These are phyloP conservation scores for Sonneratia caseolaris DNA, from an alignment of 345 rosid species.

Conservation along the genomic window DNA sequence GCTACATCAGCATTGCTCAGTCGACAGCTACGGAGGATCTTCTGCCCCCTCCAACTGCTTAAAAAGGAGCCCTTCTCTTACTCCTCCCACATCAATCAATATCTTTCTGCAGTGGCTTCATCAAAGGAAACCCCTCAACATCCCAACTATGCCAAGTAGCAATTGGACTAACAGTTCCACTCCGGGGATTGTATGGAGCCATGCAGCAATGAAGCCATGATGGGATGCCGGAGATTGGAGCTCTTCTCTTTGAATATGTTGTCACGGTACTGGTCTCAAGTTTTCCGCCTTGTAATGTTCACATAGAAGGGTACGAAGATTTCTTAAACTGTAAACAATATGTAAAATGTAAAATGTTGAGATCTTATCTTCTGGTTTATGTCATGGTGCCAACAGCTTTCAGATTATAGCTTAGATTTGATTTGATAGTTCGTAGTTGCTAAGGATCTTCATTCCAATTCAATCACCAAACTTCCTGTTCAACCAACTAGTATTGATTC, in stretches of 20 bases:
- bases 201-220: slow-evolving; percentile 49
- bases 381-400: too few relatives aligned
- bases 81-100: slow-evolving; percentile 36
- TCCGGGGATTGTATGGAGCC: slow-evolving; percentile 76
- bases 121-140: slow-evolving; percentile 80
- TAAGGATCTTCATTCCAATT: too few relatives aligned
- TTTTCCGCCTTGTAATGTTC: slow-evolving; percentile 3
- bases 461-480: too few relatives aligned
- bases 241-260: neutral
- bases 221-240: slow-evolving; percentile 29
- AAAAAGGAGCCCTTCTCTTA: slow-evolving; percentile 50
- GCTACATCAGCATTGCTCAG: neutral
- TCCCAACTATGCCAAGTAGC: slow-evolving; percentile 23
- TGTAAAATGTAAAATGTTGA: too few relatives aligned
- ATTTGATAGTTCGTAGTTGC: too few relatives aligned
- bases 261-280: slow-evolving; percentile 3
- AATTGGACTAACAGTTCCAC: slow-evolving; percentile 41
- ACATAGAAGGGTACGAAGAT: neutral
- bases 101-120: slow-evolving; percentile 34
- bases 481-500: too few relatives aligned
- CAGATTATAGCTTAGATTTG: too few relatives aligned
- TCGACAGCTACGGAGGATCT: slow-evolving; percentile 78
- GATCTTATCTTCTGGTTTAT: too few relatives aligned
- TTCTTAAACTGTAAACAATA: too few relatives aligned
- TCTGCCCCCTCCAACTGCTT: slow-evolving; percentile 62